Percentiles rank a stretch among this genome's conserved stretches.
These are phyloP conservation scores for Dictyostelium firmibasis DNA, from an alignment of 78 protist species.

Conservation along the genomic window DNA sequence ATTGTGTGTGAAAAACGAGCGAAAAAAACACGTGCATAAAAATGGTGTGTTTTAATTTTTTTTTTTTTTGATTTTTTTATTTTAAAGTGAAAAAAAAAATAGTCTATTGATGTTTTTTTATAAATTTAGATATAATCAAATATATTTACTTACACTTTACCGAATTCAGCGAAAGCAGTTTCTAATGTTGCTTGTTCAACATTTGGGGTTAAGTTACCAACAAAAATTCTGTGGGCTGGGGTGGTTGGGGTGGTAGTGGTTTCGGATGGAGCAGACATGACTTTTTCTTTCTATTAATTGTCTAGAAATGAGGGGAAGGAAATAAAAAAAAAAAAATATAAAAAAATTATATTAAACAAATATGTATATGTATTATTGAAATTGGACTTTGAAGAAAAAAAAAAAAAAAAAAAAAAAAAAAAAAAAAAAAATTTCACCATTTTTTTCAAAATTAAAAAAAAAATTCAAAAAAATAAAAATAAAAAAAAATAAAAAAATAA, in stretches of 20 bases:
- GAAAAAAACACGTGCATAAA: not conserved
- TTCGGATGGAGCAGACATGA: constrained; percentile 5
- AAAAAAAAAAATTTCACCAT: not conserved
- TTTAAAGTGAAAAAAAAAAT: no score
- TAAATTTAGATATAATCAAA: no score
- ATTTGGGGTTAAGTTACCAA: constrained; percentile 79
- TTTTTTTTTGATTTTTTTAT: not conserved
- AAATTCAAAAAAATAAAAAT: no score
- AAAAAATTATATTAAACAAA: not conserved
- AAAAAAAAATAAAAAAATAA: not conserved
- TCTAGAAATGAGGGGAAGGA: not conserved
- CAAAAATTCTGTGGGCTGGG: constrained; percentile 53
- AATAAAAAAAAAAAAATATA: not conserved
- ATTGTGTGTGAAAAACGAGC: not conserved
- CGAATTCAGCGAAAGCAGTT: constrained; percentile 31
- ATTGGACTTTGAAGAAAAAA: not conserved
- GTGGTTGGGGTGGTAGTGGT: constrained; percentile 16
- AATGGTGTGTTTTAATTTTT: not conserved
- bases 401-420: not conserved
- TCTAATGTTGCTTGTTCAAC: constrained; percentile 52
- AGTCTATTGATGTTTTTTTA: not conserved
- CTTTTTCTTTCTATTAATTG: not conserved
- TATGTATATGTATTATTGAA: not conserved
- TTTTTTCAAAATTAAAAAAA: not conserved
- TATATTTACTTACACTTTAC: constrained; percentile 61